Evolutionary conservation across 148 eudicot species (phyloP), one percentile per base, ranked within the genome.

Genomic region (Cornus kousa): DNA sequence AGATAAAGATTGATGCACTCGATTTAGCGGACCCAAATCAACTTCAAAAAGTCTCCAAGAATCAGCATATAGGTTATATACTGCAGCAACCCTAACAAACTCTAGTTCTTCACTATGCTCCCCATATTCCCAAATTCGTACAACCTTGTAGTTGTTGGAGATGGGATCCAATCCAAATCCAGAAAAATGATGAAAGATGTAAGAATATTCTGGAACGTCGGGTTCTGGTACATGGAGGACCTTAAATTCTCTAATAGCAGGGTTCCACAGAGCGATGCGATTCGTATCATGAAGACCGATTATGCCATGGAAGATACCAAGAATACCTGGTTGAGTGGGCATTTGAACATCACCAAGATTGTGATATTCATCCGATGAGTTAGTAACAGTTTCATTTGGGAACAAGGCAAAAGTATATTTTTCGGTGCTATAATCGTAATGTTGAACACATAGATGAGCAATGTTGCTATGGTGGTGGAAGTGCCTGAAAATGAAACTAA

Each of bases 401-500:
- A 43, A 43, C 19, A 11, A 16, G 59, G 59, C 59, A 16, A 53
- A 53, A 53, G 14, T 16, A 53, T 53, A 53, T 1, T 53, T 53
- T 53, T 13, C 59, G 17, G 19, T 12, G 59, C 14, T 16, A 16
- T 53, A 13, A 53, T 53, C 19, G 59, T 53, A 14, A 13, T 71
- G 40, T 11, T 53, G 19, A 13, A 53, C 59, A 53, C 12, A 12
- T 0, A 12, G 17, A 14, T 16, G 2, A 53, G 3, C 59, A 53
- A 16, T 2, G 19, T 53, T 53, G 59, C 7, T 53, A 43, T 43
- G 48, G 12, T 53, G 59, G 59, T 53, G 17, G 48, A 39, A 22
- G 43, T 75, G 78, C n/a, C 28, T 7, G 17, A 14, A 14, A 40
- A 75, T 37, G 53, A 75, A 75, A 75, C 57, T 39, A 32, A 37